Base-by-base conservation (phyloP, 345 rosid species). In the Linum trigynum region DNA sequence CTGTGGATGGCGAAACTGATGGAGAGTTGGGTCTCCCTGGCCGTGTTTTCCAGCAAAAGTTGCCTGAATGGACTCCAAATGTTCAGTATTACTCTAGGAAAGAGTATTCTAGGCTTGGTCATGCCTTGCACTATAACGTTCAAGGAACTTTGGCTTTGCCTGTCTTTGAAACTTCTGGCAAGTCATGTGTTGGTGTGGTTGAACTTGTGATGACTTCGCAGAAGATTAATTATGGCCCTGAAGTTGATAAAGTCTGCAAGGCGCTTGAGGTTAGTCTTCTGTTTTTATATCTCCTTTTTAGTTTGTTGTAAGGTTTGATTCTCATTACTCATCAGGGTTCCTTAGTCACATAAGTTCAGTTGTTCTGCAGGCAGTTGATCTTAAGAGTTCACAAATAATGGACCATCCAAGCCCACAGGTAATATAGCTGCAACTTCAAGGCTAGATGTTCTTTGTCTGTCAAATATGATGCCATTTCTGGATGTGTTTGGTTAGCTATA, bases 11-110 rank as follows among this genome's bases (percentile, higher is more conserved):
- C 57, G 96, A 80, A 76, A 81, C 75, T 39, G 90, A 86, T 39
- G 82, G 78, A 45, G 87, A 82, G 71, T 87, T 84, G 2, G 98
- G 98, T 41, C 94, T 92, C 68, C 98, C 98, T 5, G 98, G 98
- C 12, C 96, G 98, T 42, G 98, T 90, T 80, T 92, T 87, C 82
- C 69, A 65, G 75, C 84, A 80, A 45, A 90, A 86, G 64, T 66
- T 88, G 65, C 97, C 98, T 3, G 98, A 92, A 55, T 92, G 98
- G 98, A 90, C 91, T 7, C 98, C 98, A 1, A 83, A 92, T 67
- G 98, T 92, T 36, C 94, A 86, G 83, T 92, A 86, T 64, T 92
- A 89, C 79, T 83, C 97, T 0, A 80, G 82, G 72, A 83, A 77
- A 73, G 98, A 92, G 83, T 92, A 78, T 73, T 81, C 81, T 0